Evolutionary conservation across 768 basidiomycete genomes (phyloP).

Genomic region (Amanita subjunquillea): DNA sequence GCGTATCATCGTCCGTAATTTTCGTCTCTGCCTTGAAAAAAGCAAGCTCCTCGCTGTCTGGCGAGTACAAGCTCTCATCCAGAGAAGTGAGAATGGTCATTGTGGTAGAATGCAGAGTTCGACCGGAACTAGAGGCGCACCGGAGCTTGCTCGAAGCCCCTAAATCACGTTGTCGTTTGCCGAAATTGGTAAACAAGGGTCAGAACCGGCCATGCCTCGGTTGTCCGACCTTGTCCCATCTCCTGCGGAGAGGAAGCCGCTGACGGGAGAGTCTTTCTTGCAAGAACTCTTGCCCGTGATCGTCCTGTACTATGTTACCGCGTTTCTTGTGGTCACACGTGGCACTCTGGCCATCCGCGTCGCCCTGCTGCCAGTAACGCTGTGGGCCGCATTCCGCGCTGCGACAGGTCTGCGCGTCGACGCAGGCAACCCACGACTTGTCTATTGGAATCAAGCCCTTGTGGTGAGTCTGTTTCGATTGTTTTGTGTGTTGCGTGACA

Average conservation of each 20-base stretch:
- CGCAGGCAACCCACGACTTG: slow-evolving; percentile 22
- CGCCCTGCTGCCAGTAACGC: slow-evolving; percentile 37
- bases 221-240: neutral
- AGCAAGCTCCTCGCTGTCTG: slow-evolving; percentile 16
- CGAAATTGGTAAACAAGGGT: neutral
- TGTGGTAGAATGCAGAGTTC: neutral
- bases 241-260: slow-evolving; percentile 22
- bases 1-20: slow-evolving; percentile 23
- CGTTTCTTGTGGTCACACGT: slow-evolving; percentile 40
- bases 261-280: slow-evolving; percentile 22
- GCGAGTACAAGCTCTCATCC: slow-evolving; percentile 16
- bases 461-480: slow-evolving; percentile 20
- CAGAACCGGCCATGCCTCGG: neutral
- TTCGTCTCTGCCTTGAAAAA: slow-evolving; percentile 27
- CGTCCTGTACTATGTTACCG: slow-evolving; percentile 38
- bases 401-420: slow-evolving; percentile 33
- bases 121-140: neutral
- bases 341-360: slow-evolving; percentile 31
- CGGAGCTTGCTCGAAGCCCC: neutral
- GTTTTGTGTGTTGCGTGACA: neutral
- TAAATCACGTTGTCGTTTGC: neutral
- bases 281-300: slow-evolving; percentile 30
- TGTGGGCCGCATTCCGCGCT: slow-evolving; percentile 32
- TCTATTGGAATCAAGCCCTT: slow-evolving; percentile 34
- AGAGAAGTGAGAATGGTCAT: slow-evolving; percentile 5